These are phyloP conservation scores for Astrephomene gubernaculifera DNA, from an alignment of 139 green algal species.

Conservation along the genomic window DNA sequence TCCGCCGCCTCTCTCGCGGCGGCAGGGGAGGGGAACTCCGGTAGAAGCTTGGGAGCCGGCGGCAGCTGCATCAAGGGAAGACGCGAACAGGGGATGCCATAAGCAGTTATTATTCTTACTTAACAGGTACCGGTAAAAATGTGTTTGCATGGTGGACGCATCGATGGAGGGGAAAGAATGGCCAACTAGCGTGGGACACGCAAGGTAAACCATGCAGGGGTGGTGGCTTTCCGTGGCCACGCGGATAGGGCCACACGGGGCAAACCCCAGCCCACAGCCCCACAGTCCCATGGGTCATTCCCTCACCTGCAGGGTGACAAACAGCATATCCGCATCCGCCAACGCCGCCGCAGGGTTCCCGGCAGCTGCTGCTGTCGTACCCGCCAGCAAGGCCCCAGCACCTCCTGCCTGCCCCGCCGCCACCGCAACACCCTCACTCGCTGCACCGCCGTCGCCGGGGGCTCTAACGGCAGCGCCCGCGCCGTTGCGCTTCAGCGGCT, in stretches of 20 bases:
- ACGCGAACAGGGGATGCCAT: no score
- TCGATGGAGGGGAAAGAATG: no score
- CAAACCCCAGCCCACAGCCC: no score
- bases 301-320: slow-evolving; percentile 21
- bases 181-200: no score
- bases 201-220: no score
- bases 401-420: not conserved
- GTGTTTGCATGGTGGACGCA: no score
- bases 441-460: not conserved
- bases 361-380: not conserved
- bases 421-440: not conserved
- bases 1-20: not conserved
- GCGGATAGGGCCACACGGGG: no score
- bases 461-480: not conserved
- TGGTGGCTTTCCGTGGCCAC: no score
- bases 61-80: not conserved
- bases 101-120: no score
- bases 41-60: slow-evolving; percentile 33
- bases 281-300: no score
- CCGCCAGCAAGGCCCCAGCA: not conserved
- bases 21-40: slow-evolving; percentile 28
- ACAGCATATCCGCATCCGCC: slow-evolving; percentile 8
- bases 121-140: no score
- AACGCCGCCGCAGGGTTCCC: not conserved
- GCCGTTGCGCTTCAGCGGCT: slow-evolving; percentile 28